Evolutionary conservation across 148 eudicot genomes (phyloP).

Genomic region (Rheum nobile): DNA sequence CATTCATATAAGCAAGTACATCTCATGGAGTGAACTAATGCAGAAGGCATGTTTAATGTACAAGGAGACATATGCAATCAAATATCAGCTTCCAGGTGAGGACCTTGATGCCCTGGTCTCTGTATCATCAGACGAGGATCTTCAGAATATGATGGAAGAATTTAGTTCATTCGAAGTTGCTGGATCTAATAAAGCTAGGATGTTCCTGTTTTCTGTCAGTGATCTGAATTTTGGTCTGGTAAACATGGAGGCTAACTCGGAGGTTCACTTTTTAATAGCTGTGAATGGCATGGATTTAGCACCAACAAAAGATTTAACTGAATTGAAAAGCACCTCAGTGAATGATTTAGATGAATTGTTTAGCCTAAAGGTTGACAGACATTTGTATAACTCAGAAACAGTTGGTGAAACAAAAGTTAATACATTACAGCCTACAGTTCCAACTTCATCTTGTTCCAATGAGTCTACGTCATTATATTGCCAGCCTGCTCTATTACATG

Average conservation of each 20-base stretch:
- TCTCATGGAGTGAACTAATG: constrained; percentile 77
- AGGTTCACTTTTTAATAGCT: constrained; percentile 71
- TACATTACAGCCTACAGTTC: not conserved
- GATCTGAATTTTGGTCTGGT: constrained; percentile 63
- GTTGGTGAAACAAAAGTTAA: not conserved
- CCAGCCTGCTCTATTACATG: constrained; percentile 1
- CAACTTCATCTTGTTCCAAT: not conserved
- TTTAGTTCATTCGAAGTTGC: constrained; percentile 52
- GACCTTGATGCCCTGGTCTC: constrained; percentile 95
- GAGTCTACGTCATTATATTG: constrained; percentile 2
- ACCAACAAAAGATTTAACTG: constrained; percentile 33
- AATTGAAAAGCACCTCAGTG: constrained; percentile 43
- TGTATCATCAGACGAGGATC: constrained; percentile 79
- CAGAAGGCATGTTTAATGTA: constrained; percentile 47
- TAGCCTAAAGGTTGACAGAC: constrained; percentile 5
- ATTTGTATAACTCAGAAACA: not conserved
- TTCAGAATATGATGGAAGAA: constrained; percentile 98
- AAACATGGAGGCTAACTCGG: constrained; percentile 57
- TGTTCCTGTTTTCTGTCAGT: constrained; percentile 64
- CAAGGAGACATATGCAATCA: constrained; percentile 45
- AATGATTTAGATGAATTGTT: constrained; percentile 6
- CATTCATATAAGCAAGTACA: constrained; percentile 54
- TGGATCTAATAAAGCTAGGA: constrained; percentile 62
- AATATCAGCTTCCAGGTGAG: constrained; percentile 98
- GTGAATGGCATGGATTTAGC: constrained; percentile 78